These are phyloP conservation scores for Besnoitia besnoiti DNA, from an alignment of 169 alveolate genomes.

Conservation along the genomic window DNA sequence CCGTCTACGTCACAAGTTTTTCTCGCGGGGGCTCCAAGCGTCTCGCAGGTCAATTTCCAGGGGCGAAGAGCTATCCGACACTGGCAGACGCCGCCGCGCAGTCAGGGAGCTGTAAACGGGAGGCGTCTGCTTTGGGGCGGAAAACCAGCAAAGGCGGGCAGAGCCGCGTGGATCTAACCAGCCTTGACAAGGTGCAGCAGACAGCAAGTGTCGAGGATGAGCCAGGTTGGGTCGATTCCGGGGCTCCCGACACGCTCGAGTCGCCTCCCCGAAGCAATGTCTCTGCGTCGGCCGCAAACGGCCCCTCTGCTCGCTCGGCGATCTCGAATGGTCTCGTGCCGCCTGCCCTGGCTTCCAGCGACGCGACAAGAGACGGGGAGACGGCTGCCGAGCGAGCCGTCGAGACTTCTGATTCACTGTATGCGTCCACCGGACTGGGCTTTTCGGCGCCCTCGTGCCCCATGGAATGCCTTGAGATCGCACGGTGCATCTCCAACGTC, in stretches of 20 bases:
- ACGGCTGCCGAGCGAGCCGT: too few relatives aligned
- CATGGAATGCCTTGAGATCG: slow-evolving; percentile 15
- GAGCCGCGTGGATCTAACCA: neutral
- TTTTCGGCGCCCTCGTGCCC: slow-evolving; percentile 5
- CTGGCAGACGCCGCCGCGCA: neutral
- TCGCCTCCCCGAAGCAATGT: too few relatives aligned
- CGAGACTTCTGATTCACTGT: too few relatives aligned
- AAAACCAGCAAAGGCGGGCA: neutral
- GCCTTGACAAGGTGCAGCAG: neutral
- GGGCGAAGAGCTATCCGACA: neutral
- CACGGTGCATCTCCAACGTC: slow-evolving; percentile 36
- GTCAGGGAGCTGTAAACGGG: neutral
- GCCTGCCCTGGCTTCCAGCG: too few relatives aligned
- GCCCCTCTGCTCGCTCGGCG: too few relatives aligned
- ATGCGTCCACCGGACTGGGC: too few relatives aligned
- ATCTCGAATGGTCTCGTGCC: too few relatives aligned
- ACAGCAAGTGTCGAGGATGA: neutral
- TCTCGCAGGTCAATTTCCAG: neutral
- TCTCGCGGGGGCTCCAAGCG: neutral
- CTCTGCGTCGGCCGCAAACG: too few relatives aligned
- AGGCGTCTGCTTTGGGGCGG: neutral
- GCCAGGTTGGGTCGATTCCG: too few relatives aligned
- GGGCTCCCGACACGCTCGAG: too few relatives aligned
- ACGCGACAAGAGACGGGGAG: too few relatives aligned
- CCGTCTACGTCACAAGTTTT: neutral